Base-by-base conservation (phyloP, 768 basidiomycete species). In the Lactarius psammicola region DNA sequence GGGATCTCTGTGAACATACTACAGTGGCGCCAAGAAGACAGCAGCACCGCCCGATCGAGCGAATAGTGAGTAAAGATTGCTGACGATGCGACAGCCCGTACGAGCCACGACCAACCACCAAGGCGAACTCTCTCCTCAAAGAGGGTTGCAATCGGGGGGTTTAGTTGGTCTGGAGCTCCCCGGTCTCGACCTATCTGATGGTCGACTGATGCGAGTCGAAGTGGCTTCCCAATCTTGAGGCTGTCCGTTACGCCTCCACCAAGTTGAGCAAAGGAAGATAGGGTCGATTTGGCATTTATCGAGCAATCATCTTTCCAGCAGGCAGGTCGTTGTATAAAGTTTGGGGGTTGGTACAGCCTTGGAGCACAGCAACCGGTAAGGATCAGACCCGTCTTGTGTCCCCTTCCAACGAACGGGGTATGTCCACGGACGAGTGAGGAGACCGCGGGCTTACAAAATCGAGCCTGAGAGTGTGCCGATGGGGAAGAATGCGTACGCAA, bases 1-100 rank as follows among this genome's bases (percentile, higher is more conserved):
- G 53, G 13, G 53, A 28, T 30, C 49, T 46, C 9, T 46, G 44
- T 23, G 44, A 46, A 54, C 30, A 54, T 30, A 54, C 30, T 10
- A 31, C 30, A 55, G 30, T 8, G 9, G 30, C 30, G 31, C 28
- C 31, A 28, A 30, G 28, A n/a, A 33, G 53, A 55, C 53, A 17
- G 7, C 1, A 20, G 13, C 5, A 26, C 13, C 26, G 20, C 54
- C 17, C 31, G 54, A 30, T 30, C 54, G 18, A 55, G 20, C 10
- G 30, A 9, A 31, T 30, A 31, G 31, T 53, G 34, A 53, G 49
- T n/a, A 38, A 61, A 54, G 49, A 54, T 28, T 36, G 60, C 51
- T 54, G 36, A 55, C 53, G n/a, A 4, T 40, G 53, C 34, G 40
- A 30, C 18, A 20, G 20, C 7, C 49, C 46, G 59, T 49, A 33